Base-by-base conservation (phyloP, 2,329 filamentous ascomycete genomes). In the Elsinoe perseae region DNA sequence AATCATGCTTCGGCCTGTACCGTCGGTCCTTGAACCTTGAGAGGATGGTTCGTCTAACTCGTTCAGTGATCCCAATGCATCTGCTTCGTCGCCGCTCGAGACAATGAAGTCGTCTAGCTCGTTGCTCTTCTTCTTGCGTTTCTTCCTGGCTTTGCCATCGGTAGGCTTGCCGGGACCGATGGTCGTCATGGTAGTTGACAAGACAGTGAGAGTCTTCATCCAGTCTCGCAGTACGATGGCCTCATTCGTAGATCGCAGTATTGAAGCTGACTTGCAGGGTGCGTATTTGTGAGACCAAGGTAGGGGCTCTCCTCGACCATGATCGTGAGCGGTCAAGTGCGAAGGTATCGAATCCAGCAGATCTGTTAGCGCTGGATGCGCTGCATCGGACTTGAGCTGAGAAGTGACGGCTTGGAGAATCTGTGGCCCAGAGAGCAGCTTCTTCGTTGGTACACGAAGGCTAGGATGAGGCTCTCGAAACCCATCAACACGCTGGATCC, bases 201-300 rank as follows among this genome's bases (percentile, higher is more conserved):
- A 81, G 0, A 98, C 84, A 58, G 83, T 86, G 44, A 95, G 77
- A 30, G 79, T 82, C 57, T 81, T 77, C 6, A 98, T 74, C 93
- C 93, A 98, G 58, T 92, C 82, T 57, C 83, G 84, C 21, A 98
- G 72, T 7, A 92, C 73, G 1, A 76, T 65, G 1, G 83, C 82
- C 68, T 96, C 89, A 43, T 75, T 79, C 2, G 86, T 85, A 14
- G 75, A 69, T 64, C 96, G 91, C 9, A 98, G 75, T 1, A 97
- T 84, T 57, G 92, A 83, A 3, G 75, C 74, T 2, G 89, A 83
- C 32, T 72, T 75, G 23, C 69, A 72, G 0, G 93, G 93, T 0
- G 87, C 82, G 70, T 97, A 95, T 65, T 97, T 96, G 38, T 92
- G 85, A 1, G 77, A 69, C 93, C 93, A 98, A 7, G 82, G 72